Base-by-base conservation (phyloP, 306 rosid genomes). In the Dalbergia cultrata region DNA sequence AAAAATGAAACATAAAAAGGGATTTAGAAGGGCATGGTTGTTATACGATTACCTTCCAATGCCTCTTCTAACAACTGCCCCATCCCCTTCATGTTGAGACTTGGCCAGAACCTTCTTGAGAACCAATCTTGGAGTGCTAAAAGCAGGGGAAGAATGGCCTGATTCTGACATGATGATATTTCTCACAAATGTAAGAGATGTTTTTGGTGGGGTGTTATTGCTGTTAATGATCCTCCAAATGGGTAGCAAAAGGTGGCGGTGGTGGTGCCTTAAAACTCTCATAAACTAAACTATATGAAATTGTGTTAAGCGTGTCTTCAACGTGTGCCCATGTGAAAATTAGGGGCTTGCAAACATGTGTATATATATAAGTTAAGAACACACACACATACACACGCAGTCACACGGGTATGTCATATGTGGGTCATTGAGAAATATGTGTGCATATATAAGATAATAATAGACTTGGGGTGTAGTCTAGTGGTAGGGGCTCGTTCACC, bases 51-150 rank as follows among this genome's bases (percentile, higher is more conserved):
- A 85, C 89, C 83, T 86, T 80, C 89, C 89, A 68, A 86, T 80
- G 87, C 81, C 87, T 76, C 87, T 83, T 72, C 87, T 76, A 18
- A 86, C 87, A n/a, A 86, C 78, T 12, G 87, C 87, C 1, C 89
- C 89, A 39, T 60, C 87, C 1, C 89, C 89, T 86, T 86, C 89
- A 3, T 66, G 75, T 72, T 86, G 89, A 22, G 89, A 83, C 82
- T 80, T 80, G 67, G 89, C 87, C 50, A 80, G 34, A 17, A 83
- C 70, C 67, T 80, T 80, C 22, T 83, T 83, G 76, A 80, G 66
- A 37, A 76, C 78, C 86, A 88, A 80, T 74, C 97, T 93, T 31
- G 97, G 94, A 5, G 82, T 31, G 83, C 67, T 59, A 31, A 83
- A 76, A 80, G 69, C 67, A 16, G 75, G 52, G 17, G 72, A 64